Evolutionary conservation across 1,139 yeast genomes (phyloP).

Genomic region (Eremothecium gossypii): DNA sequence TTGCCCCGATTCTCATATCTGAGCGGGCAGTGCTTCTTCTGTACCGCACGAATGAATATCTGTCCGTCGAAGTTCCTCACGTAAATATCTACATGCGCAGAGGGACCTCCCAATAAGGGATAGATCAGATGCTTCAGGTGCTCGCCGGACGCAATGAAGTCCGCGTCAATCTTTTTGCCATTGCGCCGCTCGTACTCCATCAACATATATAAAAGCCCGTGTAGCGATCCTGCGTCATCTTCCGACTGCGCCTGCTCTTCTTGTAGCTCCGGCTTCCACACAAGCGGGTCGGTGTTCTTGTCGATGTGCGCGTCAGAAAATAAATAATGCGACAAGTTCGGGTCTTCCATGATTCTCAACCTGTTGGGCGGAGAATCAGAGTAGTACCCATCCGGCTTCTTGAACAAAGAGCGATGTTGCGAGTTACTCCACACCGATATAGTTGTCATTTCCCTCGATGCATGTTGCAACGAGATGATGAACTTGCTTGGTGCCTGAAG

Average conservation of each 20-base stretch:
- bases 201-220: slow-evolving; percentile 51
- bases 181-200: slow-evolving; percentile 43
- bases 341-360: slow-evolving; percentile 37
- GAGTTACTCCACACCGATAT: too few relatives aligned
- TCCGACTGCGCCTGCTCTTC: slow-evolving; percentile 40
- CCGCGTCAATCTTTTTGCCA: slow-evolving; percentile 44
- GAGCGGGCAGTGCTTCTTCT: slow-evolving; percentile 25
- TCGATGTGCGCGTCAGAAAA: slow-evolving; percentile 61
- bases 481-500: too few relatives aligned
- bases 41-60: slow-evolving; percentile 65
- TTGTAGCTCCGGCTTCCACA: slow-evolving; percentile 53
- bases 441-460: too few relatives aligned
- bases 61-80: slow-evolving; percentile 70
- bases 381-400: too few relatives aligned
- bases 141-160: slow-evolving; percentile 79
- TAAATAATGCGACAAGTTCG: slow-evolving; percentile 58
- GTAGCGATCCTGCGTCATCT: slow-evolving; percentile 40
- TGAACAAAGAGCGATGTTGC: too few relatives aligned
- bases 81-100: slow-evolving; percentile 49
- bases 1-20: too few relatives aligned
- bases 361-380: slow-evolving; percentile 22
- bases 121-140: slow-evolving; percentile 39
- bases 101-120: slow-evolving; percentile 23
- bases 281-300: slow-evolving; percentile 44
- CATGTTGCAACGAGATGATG: too few relatives aligned